These are phyloP conservation scores for Papilionanthe hybrid DNA, from an alignment of 116 monocot species.

Conservation along the genomic window DNA sequence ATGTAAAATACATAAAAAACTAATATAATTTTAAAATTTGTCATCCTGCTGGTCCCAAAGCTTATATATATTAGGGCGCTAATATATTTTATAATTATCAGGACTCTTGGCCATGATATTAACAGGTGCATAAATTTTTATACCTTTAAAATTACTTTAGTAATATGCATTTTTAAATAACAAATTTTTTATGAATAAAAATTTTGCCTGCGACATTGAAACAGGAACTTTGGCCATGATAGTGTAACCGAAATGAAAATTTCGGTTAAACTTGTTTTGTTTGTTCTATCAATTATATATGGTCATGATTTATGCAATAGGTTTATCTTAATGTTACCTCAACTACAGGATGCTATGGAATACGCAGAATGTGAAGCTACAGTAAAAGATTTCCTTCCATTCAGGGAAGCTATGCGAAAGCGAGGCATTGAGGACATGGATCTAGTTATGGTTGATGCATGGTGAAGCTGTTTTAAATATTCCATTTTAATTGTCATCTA, in stretches of 20 bases:
- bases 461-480: slow-evolving; percentile 33
- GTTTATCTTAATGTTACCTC: background rate
- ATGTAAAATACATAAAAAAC: no score
- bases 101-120: no score
- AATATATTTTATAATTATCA: no score
- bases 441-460: slow-evolving; percentile 95
- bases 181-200: no score
- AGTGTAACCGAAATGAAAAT: background rate
- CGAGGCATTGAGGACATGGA: slow-evolving; percentile 96
- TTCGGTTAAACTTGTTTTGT: background rate
- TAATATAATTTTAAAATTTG: no score
- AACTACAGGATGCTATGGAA: slow-evolving; percentile 77
- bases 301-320: background rate
- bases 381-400: slow-evolving; percentile 72
- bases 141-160: no score
- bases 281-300: slow-evolving; percentile 1
- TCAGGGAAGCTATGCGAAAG: slow-evolving; percentile 83
- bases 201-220: background rate
- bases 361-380: slow-evolving; percentile 91
- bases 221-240: background rate
- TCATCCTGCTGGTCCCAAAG: no score
- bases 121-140: no score
- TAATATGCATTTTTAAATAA: no score
- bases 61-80: no score
- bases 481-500: background rate